These are phyloP conservation scores for Penicillium cosmopolitanum DNA, from an alignment of 495 filamentous ascomycete species.

Conservation along the genomic window DNA sequence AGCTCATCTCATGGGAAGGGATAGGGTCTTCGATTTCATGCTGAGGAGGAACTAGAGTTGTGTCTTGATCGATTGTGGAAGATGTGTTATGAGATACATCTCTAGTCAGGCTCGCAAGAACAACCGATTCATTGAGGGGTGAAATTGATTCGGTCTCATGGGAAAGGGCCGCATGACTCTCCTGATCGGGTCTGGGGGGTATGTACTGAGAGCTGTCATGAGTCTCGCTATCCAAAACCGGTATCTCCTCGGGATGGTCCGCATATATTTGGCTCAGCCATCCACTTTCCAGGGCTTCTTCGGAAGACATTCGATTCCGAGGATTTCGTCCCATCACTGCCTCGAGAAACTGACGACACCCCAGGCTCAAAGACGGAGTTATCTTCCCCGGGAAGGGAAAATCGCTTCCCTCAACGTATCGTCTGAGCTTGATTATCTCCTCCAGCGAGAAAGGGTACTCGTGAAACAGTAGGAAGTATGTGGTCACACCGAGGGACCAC, in stretches of 20 bases:
- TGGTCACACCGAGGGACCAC: conserved; percentile 11
- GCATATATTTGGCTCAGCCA: background rate
- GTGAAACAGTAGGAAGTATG: conserved; percentile 10
- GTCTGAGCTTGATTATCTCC: background rate
- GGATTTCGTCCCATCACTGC: background rate
- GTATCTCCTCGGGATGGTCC: background rate
- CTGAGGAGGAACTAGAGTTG: too few species aligned
- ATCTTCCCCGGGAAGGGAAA: background rate
- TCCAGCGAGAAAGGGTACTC: conserved; percentile 3
- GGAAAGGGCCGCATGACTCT: too few species aligned
- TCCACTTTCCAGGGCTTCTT: background rate
- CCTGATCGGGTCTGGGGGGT: too few species aligned
- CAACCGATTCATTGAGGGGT: too few species aligned
- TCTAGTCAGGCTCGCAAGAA: too few species aligned
- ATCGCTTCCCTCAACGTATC: background rate
- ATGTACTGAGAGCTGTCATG: too few species aligned
- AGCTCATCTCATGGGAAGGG: too few species aligned
- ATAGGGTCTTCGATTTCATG: too few species aligned
- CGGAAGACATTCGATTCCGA: background rate
- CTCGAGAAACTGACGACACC: background rate
- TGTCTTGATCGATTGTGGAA: too few species aligned
- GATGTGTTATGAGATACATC: too few species aligned
- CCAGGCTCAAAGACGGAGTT: background rate
- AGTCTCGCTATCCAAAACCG: background rate
- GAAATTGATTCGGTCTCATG: too few species aligned